These are phyloP conservation scores for Aquanectria penicillioides DNA, from an alignment of 2,329 filamentous ascomycete species.

Conservation along the genomic window DNA sequence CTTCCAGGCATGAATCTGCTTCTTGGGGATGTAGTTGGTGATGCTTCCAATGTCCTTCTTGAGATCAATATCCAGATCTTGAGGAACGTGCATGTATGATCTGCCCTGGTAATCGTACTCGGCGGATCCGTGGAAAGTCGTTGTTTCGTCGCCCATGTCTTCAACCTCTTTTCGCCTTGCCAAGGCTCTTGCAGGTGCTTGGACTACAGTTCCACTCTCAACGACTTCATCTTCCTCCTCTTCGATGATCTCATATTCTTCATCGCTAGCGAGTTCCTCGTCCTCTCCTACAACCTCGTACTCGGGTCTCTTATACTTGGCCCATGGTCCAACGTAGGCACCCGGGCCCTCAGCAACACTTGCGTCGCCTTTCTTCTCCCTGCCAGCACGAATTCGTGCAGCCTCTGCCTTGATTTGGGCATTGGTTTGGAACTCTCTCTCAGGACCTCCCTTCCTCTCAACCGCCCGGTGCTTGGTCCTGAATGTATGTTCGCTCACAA, in stretches of 20 bases:
- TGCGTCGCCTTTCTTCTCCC: conserved; percentile 87
- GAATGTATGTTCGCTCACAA: conserved; percentile 91
- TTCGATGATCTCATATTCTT: conserved; percentile 81
- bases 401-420: conserved; percentile 75
- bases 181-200: conserved; percentile 64
- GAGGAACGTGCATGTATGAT: conserved; percentile 97
- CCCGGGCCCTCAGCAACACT: conserved; percentile 86
- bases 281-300: conserved; percentile 79
- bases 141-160: conserved; percentile 77
- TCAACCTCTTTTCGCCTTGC: conserved; percentile 67
- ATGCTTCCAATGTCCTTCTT: conserved; percentile 80
- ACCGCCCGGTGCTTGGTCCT: conserved; percentile 86
- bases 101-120: conserved; percentile 93
- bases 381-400: conserved; percentile 73
- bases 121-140: conserved; percentile 84
- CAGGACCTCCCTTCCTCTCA: conserved; percentile 70
- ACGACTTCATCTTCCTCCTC: conserved; percentile 78
- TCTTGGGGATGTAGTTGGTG: conserved; percentile 96
- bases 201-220: conserved; percentile 69
- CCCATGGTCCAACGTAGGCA: conserved; percentile 96
- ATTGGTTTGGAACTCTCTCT: conserved; percentile 65
- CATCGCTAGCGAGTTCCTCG: conserved; percentile 79
- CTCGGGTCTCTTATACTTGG: conserved; percentile 78
- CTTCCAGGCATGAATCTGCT: conserved; percentile 90
- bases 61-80: conserved; percentile 87